Base-by-base conservation (phyloP, 208 protist species). In the Acanthamoeba sp. region DNA sequence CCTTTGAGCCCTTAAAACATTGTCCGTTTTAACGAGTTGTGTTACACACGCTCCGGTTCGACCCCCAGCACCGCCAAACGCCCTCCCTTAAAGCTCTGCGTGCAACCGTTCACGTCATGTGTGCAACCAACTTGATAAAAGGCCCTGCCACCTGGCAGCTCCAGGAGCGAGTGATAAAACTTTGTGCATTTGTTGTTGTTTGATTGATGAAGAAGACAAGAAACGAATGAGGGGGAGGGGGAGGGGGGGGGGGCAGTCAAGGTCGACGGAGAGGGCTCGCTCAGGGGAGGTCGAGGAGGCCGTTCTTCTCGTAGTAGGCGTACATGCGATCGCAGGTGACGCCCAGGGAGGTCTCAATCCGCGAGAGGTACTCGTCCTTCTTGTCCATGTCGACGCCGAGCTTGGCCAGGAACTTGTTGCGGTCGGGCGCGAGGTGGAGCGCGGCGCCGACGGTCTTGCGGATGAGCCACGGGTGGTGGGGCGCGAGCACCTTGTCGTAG, bases 261-360 rank as follows among this genome's bases (percentile, higher is more conserved):
- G 2, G 42, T 48, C 6, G 3, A 48, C 42, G 42, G 3, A 20
- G 14, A 22, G 66, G 4, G 66, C 5, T 76, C 2, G 24, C 1
- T 76, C 66, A 76, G 34, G 66, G 66, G 24, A 76, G 34, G 66
- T 76, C 66, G 66, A 76, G 66, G 34, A 76, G 66, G 66, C 66
- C 36, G 66, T 76, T 36, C 66, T 76, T 76, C 66, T 76, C 66
- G 66, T 76, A 76, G 66, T 76, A 76, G 66, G 66, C 66, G 66
- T 76, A 76, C 66, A 76, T 76, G 34, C 66, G 66, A 16, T 76
- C 66, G 36, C 66, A 76, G 36, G 66, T 76, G 66, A 42, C 66
- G 66, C 66, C 66, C 29, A 76, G 66, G 9, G 66, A 76, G 36
- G 34, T 42, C 36, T 76, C 66, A 34, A 76, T 76, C 4, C 66